Evolutionary conservation across 768 basidiomycete species (phyloP).

Genomic region (Termitomyces sp.): DNA sequence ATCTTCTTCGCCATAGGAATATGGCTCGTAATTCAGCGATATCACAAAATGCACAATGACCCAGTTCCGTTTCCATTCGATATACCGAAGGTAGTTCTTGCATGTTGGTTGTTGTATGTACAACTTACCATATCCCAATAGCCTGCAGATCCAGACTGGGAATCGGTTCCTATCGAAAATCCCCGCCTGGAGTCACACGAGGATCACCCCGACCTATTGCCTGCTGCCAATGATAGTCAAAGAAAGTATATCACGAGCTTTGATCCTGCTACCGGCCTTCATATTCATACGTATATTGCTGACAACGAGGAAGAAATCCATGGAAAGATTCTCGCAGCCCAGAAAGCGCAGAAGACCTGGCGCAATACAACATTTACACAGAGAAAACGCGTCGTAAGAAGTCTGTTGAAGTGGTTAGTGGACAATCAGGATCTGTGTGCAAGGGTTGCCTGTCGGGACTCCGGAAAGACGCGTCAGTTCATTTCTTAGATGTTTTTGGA

Average conservation of each 20-base stretch:
- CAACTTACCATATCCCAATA: slow-evolving; percentile 20
- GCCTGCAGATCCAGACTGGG: slow-evolving; percentile 60
- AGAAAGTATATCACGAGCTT: slow-evolving; percentile 84
- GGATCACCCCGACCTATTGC: slow-evolving; percentile 49
- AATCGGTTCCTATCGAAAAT: slow-evolving; percentile 49
- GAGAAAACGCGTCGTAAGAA: slow-evolving; percentile 79
- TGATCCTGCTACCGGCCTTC: slow-evolving; percentile 86
- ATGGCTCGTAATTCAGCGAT: slow-evolving; percentile 73
- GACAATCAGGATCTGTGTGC: slow-evolving; percentile 87
- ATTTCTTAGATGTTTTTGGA: background rate
- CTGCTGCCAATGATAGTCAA: slow-evolving; percentile 39
- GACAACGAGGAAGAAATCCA: slow-evolving; percentile 72
- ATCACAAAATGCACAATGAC: slow-evolving; percentile 70
- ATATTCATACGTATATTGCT: slow-evolving; percentile 74
- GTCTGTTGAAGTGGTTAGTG: slow-evolving; percentile 88
- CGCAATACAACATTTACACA: slow-evolving; percentile 71
- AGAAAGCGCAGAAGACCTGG: slow-evolving; percentile 72
- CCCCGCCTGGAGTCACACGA: slow-evolving; percentile 68
- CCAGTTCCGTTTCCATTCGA: slow-evolving; percentile 64
- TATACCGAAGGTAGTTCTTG: slow-evolving; percentile 48
- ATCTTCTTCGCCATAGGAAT: slow-evolving; percentile 77
- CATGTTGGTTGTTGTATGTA: background rate
- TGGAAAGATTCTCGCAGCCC: slow-evolving; percentile 65
- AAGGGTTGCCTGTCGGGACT: slow-evolving; percentile 87
- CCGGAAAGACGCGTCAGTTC: slow-evolving; percentile 86